Conservation (phyloP, 2,329 filamentous ascomycete genomes). For the Aspergillus neoniger region DNA sequence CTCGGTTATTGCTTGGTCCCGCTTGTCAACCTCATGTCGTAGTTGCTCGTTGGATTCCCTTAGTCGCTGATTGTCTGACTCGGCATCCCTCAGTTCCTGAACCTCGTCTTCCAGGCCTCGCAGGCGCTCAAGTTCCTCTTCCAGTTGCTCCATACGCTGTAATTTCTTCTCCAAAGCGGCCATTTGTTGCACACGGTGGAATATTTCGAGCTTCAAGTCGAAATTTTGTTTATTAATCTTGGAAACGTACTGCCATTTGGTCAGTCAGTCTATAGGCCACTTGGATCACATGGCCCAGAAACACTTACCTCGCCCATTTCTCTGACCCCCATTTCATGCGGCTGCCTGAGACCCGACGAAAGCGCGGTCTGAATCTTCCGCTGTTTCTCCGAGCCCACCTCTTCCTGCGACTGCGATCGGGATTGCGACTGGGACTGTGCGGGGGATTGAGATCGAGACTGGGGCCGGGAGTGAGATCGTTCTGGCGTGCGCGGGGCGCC, state of each 20-base stretch:
- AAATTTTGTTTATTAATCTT: slow-evolving; percentile 49
- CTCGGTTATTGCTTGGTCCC: slow-evolving; percentile 45
- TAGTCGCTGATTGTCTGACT: slow-evolving; percentile 39
- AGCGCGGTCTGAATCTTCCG: slow-evolving; percentile 33
- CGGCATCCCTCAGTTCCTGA: slow-evolving; percentile 38
- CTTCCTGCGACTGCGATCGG: slow-evolving; percentile 32
- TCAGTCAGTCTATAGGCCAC: slow-evolving; percentile 16
- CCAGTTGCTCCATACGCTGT: slow-evolving; percentile 40
- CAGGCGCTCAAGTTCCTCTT: slow-evolving; percentile 37
- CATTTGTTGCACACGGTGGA: slow-evolving; percentile 43
- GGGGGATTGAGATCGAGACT: slow-evolving; percentile 12
- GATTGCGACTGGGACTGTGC: slow-evolving; percentile 19
- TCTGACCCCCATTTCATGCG: slow-evolving; percentile 45
- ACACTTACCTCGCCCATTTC: slow-evolving; percentile 45
- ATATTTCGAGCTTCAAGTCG: slow-evolving; percentile 46
- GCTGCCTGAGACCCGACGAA: slow-evolving; percentile 35
- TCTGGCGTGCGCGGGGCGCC: slow-evolving; percentile 29
- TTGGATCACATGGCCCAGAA: neutral
- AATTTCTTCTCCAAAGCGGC: slow-evolving; percentile 39
- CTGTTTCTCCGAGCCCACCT: slow-evolving; percentile 39
- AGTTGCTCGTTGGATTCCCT: slow-evolving; percentile 42
- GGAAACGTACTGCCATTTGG: slow-evolving; percentile 40
- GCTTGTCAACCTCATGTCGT: slow-evolving; percentile 40
- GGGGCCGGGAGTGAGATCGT: slow-evolving; percentile 21
- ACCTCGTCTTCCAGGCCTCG: slow-evolving; percentile 37